These are phyloP conservation scores for Podospora pseudopauciseta DNA, from an alignment of 495 filamentous ascomycete species.

Conservation along the genomic window DNA sequence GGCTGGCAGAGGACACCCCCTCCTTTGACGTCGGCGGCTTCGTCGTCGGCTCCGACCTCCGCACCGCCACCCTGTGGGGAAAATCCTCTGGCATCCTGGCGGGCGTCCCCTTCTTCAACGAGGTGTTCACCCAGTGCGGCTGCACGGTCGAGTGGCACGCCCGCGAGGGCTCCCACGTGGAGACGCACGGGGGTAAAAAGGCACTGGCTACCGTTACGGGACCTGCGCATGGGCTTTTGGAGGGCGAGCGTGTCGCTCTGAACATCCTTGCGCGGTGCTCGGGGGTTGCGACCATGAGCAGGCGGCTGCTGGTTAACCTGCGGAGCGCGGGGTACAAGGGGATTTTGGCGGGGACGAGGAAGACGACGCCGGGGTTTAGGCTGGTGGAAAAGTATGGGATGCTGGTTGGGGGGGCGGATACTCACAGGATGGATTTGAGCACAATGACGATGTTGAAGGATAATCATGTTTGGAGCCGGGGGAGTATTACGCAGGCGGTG, in stretches of 20 bases:
- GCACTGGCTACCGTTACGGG: slow-evolving; percentile 80
- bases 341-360: slow-evolving; percentile 88
- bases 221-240: slow-evolving; percentile 77
- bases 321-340: slow-evolving; percentile 68
- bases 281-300: slow-evolving; percentile 75
- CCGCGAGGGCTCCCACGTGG: slow-evolving; percentile 66
- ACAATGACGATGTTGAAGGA: slow-evolving; percentile 99
- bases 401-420: slow-evolving; percentile 85
- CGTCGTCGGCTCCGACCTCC: slow-evolving; percentile 77
- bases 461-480: slow-evolving; percentile 90
- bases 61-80: slow-evolving; percentile 80
- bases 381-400: slow-evolving; percentile 98
- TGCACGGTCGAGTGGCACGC: slow-evolving; percentile 89
- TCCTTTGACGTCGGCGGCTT: slow-evolving; percentile 97
- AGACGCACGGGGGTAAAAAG: slow-evolving; percentile 44
- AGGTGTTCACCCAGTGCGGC: slow-evolving; percentile 84
- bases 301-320: slow-evolving; percentile 48
- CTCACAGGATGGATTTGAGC: slow-evolving; percentile 86
- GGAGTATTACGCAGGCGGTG: slow-evolving; percentile 79
- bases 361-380: slow-evolving; percentile 94
- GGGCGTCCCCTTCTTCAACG: slow-evolving; percentile 91
- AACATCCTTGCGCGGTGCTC: slow-evolving; percentile 91
- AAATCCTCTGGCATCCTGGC: slow-evolving; percentile 86
- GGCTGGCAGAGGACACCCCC: slow-evolving; percentile 94
- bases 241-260: slow-evolving; percentile 88